Evolutionary conservation across 2,329 filamentous ascomycete species (phyloP).

Genomic region (Zasmidium cellare): DNA sequence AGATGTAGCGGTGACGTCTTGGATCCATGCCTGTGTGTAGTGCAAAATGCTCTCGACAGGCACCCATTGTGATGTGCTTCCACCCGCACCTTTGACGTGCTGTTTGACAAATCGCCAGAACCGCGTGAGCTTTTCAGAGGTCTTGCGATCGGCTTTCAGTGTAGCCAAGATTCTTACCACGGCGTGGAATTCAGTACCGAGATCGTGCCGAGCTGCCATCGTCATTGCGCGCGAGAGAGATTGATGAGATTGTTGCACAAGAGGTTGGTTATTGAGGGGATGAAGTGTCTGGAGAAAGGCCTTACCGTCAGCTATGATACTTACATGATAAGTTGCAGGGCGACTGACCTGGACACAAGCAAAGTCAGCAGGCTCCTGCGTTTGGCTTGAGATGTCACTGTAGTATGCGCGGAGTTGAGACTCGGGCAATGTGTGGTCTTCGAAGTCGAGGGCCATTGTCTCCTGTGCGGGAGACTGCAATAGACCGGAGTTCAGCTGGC

Average conservation of each 20-base stretch:
- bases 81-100: background rate
- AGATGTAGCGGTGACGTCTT: background rate
- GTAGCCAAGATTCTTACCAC: conserved; percentile 11
- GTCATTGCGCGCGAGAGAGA: conserved; percentile 18
- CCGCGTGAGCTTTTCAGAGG: conserved; percentile 16
- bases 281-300: conserved; percentile 42
- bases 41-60: conserved; percentile 8
- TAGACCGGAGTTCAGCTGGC: conserved; percentile 21
- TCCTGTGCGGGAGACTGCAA: conserved; percentile 3
- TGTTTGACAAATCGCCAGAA: conserved; percentile 17
- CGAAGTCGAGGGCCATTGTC: background rate
- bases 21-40: conserved; percentile 3
- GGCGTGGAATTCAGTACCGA: conserved; percentile 11
- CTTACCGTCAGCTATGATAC: conserved; percentile 38
- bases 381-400: conserved; percentile 32
- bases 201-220: conserved; percentile 26
- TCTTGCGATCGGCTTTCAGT: conserved; percentile 17
- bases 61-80: conserved; percentile 5
- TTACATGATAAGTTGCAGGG: conserved; percentile 24
- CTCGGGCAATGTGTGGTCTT: background rate
- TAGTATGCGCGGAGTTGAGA: conserved; percentile 32
- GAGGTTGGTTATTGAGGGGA: conserved; percentile 48
- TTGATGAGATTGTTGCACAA: conserved; percentile 32
- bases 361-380: conserved; percentile 38
- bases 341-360: conserved; percentile 41